Conservation (phyloP, 192 early-diverging fungal genomes). For the Chytriomyces sp. region DNA sequence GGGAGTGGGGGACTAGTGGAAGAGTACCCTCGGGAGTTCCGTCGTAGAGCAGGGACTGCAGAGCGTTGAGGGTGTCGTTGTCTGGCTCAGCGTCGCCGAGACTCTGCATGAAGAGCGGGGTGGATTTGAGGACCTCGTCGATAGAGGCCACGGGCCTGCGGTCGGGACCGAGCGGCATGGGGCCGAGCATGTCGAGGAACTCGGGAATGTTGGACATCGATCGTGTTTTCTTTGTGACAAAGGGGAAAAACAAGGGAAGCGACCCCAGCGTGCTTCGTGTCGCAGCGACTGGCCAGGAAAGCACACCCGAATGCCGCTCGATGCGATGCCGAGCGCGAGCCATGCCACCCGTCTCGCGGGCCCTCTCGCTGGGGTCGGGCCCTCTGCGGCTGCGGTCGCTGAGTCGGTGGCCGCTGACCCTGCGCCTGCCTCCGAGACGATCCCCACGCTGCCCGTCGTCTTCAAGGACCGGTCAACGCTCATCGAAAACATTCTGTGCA, state of each 20-base stretch:
- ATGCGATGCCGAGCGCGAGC: no score
- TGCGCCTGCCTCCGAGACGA: no score
- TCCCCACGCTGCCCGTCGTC: background rate
- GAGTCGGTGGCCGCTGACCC: no score
- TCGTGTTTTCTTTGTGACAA: no score
- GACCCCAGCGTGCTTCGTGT: no score
- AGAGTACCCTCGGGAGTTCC: constrained; percentile 91
- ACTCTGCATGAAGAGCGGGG: constrained; percentile 94
- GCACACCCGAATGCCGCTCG: no score
- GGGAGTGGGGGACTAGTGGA: background rate
- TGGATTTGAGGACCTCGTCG: constrained; percentile 27
- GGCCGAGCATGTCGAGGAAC: background rate
- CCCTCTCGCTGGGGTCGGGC: no score
- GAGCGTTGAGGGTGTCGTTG: constrained; percentile 75
- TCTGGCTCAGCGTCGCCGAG: constrained; percentile 71
- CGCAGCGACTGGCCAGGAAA: no score
- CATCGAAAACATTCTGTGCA: background rate
- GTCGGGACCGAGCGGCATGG: background rate
- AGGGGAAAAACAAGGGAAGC: no score
- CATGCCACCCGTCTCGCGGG: no score
- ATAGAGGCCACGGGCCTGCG: background rate
- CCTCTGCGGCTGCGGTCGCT: no score
- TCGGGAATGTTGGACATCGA: background rate
- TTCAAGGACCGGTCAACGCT: background rate
- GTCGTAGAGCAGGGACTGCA: constrained; percentile 85